Evolutionary conservation across 768 basidiomycete species (phyloP), one percentile per base, ranked within the genome.

Genomic region (Nidula microcarpa): DNA sequence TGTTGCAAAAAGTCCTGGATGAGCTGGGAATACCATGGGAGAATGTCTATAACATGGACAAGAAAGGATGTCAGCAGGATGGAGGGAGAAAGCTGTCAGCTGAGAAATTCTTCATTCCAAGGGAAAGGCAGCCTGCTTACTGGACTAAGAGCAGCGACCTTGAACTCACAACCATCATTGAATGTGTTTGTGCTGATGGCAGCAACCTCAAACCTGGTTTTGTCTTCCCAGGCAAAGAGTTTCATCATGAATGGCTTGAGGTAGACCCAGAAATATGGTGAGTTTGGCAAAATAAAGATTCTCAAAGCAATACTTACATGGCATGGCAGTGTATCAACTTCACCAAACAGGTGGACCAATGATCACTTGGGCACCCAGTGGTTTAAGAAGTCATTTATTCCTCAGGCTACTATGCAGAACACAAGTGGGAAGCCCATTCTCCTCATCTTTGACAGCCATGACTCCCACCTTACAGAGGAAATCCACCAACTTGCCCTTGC

Each of bases 381-480:
- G 65, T 47, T 68, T 3, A 14, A 53, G 34, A 33, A 64, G 5
- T 34, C 47, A 14, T 68, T 68, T 49, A 57, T 62, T 16, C 50
- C 37, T 13, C 36, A 64, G n/a, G 56, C 59, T 5, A 47, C 53
- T 8, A 36, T 50, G 8, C 10, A 37, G 8, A 1, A 49, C 9
- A 52, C 50, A 9, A 37, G 47, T 11, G 23, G 30, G 8, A 48
- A 47, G 30, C 55, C 50, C 0, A 50, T 54, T n/a, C 41, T 60
- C 4, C 51, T 72, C n/a, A 49, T 70, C 32, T 48, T 67, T 5
- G 66, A 71, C 59, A 63, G 71, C 4, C 70, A 72, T 44, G 44
- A 33, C 7, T 59, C 57, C 13, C 57, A 59, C 34, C 17, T 53
- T 16, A 51, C 55, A 2, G 39, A 41, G 16, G 39, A 41, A 16